phyloP scores from a whole-genome alignment of 148 eudicot genomes.

The Spergularia bocconei region DNA sequence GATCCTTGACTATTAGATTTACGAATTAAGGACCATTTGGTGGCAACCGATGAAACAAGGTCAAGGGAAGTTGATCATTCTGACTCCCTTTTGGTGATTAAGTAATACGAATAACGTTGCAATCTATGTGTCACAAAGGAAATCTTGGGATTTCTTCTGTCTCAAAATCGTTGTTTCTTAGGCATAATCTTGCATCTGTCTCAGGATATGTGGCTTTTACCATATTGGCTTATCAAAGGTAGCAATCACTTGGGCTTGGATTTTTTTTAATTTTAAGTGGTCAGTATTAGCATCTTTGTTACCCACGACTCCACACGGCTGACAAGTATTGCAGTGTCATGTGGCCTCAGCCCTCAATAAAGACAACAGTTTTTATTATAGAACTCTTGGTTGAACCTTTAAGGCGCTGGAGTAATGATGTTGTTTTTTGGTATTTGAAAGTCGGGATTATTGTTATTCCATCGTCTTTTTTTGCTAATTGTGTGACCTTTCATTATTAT shows the following conservation, averaged over 20 bases:
- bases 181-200: too few relatives aligned
- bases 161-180: too few relatives aligned
- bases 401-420: neutral
- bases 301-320: neutral
- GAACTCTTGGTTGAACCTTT: too few relatives aligned
- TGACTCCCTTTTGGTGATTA: too few relatives aligned
- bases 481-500: neutral
- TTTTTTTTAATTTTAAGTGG: too few relatives aligned
- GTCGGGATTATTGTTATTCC: neutral
- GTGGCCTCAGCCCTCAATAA: neutral
- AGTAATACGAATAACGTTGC: too few relatives aligned
- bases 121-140: too few relatives aligned
- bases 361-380: neutral
- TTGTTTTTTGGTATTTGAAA: neutral
- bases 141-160: too few relatives aligned
- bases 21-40: neutral
- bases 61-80: neutral
- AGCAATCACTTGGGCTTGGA: neutral
- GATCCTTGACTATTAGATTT: neutral
- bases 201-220: neutral
- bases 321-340: neutral
- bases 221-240: neutral
- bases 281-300: neutral
- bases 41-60: neutral
- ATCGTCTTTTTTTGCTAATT: neutral